These are phyloP conservation scores for Colletotrichum eleusines DNA, from an alignment of 2,329 filamentous ascomycete species.

Conservation along the genomic window DNA sequence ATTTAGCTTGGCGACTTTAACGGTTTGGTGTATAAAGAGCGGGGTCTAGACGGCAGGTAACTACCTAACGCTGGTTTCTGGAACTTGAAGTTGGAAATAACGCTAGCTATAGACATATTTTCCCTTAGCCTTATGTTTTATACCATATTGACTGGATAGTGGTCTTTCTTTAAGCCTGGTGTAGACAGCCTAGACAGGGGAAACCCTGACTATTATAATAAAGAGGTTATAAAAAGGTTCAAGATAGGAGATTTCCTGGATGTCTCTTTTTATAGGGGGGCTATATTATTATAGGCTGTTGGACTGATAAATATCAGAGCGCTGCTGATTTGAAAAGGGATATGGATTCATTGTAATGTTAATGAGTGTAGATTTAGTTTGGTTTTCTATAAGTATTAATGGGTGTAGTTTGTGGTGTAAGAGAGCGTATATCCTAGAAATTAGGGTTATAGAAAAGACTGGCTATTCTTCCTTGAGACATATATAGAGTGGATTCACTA, in stretches of 20 bases:
- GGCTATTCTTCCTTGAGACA: too few species aligned
- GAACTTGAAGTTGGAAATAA: constrained; percentile 9
- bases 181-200: not conserved
- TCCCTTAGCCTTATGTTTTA: constrained; percentile 9
- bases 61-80: constrained; percentile 11
- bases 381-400: too few species aligned
- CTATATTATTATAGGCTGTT: constrained; percentile 9
- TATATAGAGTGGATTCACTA: too few species aligned
- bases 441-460: too few species aligned
- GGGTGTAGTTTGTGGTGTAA: too few species aligned
- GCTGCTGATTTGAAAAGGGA: constrained; percentile 5
- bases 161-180: constrained; percentile 11
- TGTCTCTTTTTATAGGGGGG: constrained; percentile 8
- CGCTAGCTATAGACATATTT: constrained; percentile 9
- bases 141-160: not conserved
- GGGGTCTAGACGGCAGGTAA: too few species aligned
- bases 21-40: too few species aligned
- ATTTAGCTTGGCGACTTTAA: too few species aligned
- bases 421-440: too few species aligned
- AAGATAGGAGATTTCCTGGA: not conserved
- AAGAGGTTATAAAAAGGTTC: not conserved
- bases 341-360: not conserved
- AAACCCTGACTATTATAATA: not conserved
- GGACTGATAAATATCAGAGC: not conserved
- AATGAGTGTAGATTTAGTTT: not conserved